Base-by-base conservation (phyloP, 2,329 filamentous ascomycete genomes). In the Rhexocercosporidium sp. region DNA sequence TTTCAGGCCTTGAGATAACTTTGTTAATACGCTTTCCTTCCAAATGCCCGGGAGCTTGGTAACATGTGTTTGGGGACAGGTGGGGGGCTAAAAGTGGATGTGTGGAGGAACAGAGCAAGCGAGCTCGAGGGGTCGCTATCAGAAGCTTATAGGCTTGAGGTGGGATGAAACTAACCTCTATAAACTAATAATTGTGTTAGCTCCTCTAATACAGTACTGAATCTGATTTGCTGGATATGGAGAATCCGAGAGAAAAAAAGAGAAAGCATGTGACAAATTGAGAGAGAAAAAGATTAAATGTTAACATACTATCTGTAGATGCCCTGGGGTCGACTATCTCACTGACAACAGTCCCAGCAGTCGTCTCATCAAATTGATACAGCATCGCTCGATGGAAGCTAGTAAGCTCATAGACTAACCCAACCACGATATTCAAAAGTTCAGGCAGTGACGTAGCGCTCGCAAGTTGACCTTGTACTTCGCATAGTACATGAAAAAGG, bases 1-100 rank as follows among this genome's bases (percentile, higher is more conserved):
- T 75, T 95, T 64, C 20, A 70, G 39, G 11, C 66, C 44, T 47
- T n/a, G 22, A 20, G 9, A 11, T 9, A n/a, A 37, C 34, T 37
- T 37, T 47, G 44, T 47, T 11, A 47, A 22, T n/a, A 11, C 12
- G 16, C 16, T 18, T 20, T 44, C 44, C 11, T 47, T 22, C 22
- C 18, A 1, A 22, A 22, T 3, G 7, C 22, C 34, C 12, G 34
- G 34, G 34, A 37, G 34, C 34, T 37, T 37, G 34, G 34, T 37
- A 11, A 9, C 8, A 47, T 22, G 44, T 20, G 44, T 9, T 47
- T 12, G 18, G 20, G n/a, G 44, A 20, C n/a, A 2, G 41, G n/a
- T 18, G 41, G 14, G 44, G n/a, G 9, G n/a, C 8, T 47, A 3
- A n/a, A 44, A n/a, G 18, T 9, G 44, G 44, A 20, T 22, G n/a